A percentile compares a stretch with the other conserved stretches of the same genome.
Conservation (phyloP, 1,284 basidiomycete species). For the Naganishia cerealis region DNA sequence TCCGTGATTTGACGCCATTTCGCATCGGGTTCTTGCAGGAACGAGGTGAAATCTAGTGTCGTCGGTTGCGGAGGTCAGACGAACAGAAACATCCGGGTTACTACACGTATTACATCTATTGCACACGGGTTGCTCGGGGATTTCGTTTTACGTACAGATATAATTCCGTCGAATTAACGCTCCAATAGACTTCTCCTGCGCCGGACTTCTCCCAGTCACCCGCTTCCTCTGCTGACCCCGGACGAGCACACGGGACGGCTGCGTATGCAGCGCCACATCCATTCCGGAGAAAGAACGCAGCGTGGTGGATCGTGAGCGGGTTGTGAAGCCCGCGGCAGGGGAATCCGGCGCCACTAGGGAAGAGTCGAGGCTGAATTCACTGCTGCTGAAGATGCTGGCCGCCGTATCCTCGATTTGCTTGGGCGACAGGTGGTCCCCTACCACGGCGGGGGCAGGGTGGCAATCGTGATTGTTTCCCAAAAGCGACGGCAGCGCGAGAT, state of each 20-base stretch:
- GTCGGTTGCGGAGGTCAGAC: not conserved
- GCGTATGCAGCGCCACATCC: conserved; percentile 19
- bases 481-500: no score
- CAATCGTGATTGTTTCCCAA: not conserved
- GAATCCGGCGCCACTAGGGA: conserved; percentile 35
- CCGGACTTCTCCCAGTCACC: conserved; percentile 60
- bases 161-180: conserved; percentile 88
- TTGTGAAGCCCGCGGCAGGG: conserved; percentile 6
- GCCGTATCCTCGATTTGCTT: conserved; percentile 39
- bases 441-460: not conserved
- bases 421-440: conserved; percentile 4
- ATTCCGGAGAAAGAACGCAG: conserved; percentile 22
- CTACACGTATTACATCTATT: conserved; percentile 13
- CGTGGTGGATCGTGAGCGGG: conserved; percentile 10
- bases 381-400: conserved; percentile 34
- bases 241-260: conserved; percentile 17
- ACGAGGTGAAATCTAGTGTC: conserved; percentile 75
- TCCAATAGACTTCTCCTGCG: conserved; percentile 73
- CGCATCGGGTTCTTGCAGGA: conserved; percentile 95
- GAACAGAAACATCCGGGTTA: no score
- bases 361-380: conserved; percentile 34
- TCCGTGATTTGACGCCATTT: conserved; percentile 90
- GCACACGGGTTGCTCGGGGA: not conserved
- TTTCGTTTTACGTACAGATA: conserved; percentile 61
- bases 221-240: not conserved